Conservation (phyloP, 306 rosid species). For the Leucaena leucocephala region DNA sequence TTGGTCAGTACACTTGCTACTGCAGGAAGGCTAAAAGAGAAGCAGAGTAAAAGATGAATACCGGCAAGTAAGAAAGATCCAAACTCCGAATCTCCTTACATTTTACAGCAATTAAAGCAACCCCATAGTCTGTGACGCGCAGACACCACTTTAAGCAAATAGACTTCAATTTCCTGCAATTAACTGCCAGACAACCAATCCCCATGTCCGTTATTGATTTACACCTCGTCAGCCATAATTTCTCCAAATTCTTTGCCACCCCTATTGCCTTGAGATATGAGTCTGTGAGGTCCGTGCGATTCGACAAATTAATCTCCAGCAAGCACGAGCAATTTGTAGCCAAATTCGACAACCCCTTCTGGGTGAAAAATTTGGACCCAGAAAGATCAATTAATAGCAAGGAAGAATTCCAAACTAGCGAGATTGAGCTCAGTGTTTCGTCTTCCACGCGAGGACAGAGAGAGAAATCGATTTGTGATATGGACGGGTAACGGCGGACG, state of each 20-base stretch:
- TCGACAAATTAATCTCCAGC: slow-evolving; percentile 66
- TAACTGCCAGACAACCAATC: slow-evolving; percentile 72
- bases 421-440: slow-evolving; percentile 32
- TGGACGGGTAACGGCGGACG: slow-evolving; percentile 49
- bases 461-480: slow-evolving; percentile 56
- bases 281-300: slow-evolving; percentile 60
- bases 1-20: not conserved
- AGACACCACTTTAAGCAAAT: slow-evolving; percentile 71
- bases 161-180: slow-evolving; percentile 56
- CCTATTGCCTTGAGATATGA: slow-evolving; percentile 53
- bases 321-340: slow-evolving; percentile 49
- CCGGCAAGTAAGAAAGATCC: slow-evolving; percentile 86
- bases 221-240: slow-evolving; percentile 64
- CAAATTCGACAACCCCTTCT: slow-evolving; percentile 50
- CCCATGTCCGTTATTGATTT: slow-evolving; percentile 73
- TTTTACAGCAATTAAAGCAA: slow-evolving; percentile 66
- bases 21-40: not conserved
- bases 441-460: slow-evolving; percentile 67
- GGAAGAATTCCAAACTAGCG: slow-evolving; percentile 42
- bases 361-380: slow-evolving; percentile 54
- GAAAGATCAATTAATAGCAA: slow-evolving; percentile 58
- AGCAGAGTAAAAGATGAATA: slow-evolving; percentile 27
- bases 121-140: slow-evolving; percentile 66
- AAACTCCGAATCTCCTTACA: slow-evolving; percentile 62
- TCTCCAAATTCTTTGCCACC: slow-evolving; percentile 69